These are phyloP conservation scores for Saccharata proteae DNA, from an alignment of 2,329 filamentous ascomycete genomes.

Conservation along the genomic window DNA sequence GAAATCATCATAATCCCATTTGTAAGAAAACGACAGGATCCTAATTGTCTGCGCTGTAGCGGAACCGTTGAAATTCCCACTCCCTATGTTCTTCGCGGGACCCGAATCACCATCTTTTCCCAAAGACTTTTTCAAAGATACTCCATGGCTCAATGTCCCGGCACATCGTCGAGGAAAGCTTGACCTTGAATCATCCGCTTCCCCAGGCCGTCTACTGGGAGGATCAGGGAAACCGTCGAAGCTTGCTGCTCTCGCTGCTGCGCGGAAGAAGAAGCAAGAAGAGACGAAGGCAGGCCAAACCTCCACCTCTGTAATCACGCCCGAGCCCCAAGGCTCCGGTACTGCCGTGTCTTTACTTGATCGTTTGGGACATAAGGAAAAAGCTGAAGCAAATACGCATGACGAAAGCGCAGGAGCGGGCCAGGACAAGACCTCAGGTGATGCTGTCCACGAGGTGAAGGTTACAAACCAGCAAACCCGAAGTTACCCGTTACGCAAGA, in stretches of 20 bases:
- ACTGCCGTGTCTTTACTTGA: constrained; percentile 32
- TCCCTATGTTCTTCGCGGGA: constrained; percentile 6
- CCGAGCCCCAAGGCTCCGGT: constrained; percentile 13
- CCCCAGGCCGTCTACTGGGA: constrained; percentile 60
- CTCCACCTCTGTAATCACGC: constrained; percentile 3
- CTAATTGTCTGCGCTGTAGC: too few species aligned
- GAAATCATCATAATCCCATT: constrained; percentile 1
- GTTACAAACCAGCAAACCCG: background rate
- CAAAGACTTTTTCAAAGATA: constrained; percentile 63
- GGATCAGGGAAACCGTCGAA: constrained; percentile 76
- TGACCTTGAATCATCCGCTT: constrained; percentile 48
- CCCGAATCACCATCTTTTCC: constrained; percentile 24
- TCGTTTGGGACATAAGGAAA: constrained; percentile 25
- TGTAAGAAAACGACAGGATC: too few species aligned
- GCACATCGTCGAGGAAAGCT: constrained; percentile 48
- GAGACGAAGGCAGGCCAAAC: constrained; percentile 36
- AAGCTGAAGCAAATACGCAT: constrained; percentile 1
- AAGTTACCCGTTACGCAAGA: constrained; percentile 2
- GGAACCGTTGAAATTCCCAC: too few species aligned
- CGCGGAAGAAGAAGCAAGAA: constrained; percentile 70
- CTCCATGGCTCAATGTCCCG: constrained; percentile 73
- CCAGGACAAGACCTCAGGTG: too few species aligned
- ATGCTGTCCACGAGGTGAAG: too few species aligned
- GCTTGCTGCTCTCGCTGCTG: constrained; percentile 76
- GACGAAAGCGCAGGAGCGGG: background rate